A percentile compares a stretch with the other conserved stretches of the same genome.
These are phyloP conservation scores for sunflower (Helianthus annuus) DNA, from an alignment of 129 eudicot species.

Conservation along the genomic window HanXRQr2.0-SUNRISE NC_035445.2:95241053-95241552, in stretches of 20 bases:
- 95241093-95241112: conserved; percentile 48
- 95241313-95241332: not conserved
- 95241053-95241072: conserved; percentile 46
- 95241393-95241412: too few relatives aligned
- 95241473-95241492: too few relatives aligned
- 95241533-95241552: too few relatives aligned
- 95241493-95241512: too few relatives aligned
- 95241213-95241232: conserved; percentile 87
- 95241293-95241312: not conserved
- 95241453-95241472: too few relatives aligned
- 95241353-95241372: not conserved
- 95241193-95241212: conserved; percentile 82
- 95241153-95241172: conserved; percentile 85
- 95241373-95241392: not conserved
- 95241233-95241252: conserved; percentile 18
- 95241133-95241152: conserved; percentile 45
- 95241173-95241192: conserved; percentile 93
- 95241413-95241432: too few relatives aligned
- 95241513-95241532: too few relatives aligned
- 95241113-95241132: conserved; percentile 44
- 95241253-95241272: not conserved
- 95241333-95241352: not conserved
- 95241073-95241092: conserved; percentile 42
- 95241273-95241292: not conserved
- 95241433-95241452: too few relatives aligned